These are phyloP conservation scores for Neofusicoccum kwambonambiense DNA, from an alignment of 2,329 filamentous ascomycete species.

Conservation along the genomic window DNA sequence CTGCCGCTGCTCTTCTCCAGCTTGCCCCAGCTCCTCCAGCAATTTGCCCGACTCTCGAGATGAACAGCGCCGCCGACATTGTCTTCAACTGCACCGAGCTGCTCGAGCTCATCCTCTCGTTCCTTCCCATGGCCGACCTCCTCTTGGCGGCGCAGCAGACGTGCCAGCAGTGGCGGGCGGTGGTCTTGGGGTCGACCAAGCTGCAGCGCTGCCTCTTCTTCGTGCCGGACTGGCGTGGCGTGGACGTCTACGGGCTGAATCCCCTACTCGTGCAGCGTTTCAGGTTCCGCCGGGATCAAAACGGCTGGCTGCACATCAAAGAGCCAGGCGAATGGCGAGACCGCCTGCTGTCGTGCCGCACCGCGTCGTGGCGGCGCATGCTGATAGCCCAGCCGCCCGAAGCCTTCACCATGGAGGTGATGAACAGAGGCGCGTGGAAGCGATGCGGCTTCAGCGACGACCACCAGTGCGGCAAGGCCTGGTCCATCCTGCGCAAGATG, in stretches of 20 bases:
- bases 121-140: background rate
- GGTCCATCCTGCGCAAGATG: background rate
- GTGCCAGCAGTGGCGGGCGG: background rate
- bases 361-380: conserved; percentile 8
- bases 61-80: background rate
- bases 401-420: background rate
- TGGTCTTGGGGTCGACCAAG: background rate
- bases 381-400: conserved; percentile 1
- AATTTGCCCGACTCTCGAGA: background rate
- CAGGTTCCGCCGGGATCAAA: background rate
- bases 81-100: background rate
- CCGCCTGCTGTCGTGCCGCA: background rate
- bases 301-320: background rate
- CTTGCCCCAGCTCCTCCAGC: no score
- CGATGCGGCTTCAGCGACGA: background rate
- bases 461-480: background rate
- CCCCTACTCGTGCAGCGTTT: conserved; percentile 4
- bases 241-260: background rate
- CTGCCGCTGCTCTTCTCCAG: no score
- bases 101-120: conserved; percentile 3
- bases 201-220: conserved; percentile 10
- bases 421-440: no score
- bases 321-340: background rate
- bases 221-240: background rate
- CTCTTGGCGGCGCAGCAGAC: background rate